A percentile compares a stretch with the other conserved stretches of the same genome.
Conservation (phyloP, 208 protist genomes). For the Acanthamoeba sp. region DNA sequence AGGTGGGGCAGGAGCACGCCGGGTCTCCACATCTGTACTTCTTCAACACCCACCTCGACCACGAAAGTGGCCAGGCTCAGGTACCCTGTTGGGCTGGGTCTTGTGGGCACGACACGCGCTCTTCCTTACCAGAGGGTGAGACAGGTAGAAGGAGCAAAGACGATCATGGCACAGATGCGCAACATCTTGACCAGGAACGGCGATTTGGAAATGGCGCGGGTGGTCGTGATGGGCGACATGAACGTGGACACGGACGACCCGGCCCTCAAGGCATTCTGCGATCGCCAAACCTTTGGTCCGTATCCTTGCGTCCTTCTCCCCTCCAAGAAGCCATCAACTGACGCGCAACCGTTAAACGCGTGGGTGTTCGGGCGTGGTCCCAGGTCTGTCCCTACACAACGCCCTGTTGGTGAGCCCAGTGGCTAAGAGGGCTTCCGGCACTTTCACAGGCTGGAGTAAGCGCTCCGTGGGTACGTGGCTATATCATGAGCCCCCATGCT, state of each 20-base stretch:
- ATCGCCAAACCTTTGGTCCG: background rate
- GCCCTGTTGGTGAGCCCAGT: background rate
- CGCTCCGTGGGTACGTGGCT: background rate
- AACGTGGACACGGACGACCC: background rate
- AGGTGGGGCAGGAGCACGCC: background rate
- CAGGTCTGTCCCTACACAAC: background rate
- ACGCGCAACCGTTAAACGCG: no score
- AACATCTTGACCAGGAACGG: background rate
- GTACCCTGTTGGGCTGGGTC: background rate
- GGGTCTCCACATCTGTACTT: background rate
- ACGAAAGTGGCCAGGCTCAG: background rate
- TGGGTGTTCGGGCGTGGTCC: background rate
- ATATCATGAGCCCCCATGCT: no score
- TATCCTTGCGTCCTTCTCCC: background rate
- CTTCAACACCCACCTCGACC: conserved; percentile 51
- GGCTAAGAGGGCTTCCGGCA: background rate
- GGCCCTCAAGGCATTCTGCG: background rate
- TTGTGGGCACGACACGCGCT: no score
- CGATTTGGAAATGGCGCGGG: background rate
- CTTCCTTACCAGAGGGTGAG: background rate
- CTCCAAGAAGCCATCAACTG: background rate
- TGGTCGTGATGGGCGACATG: conserved; percentile 27
- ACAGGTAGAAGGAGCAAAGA: background rate
- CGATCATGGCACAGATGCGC: background rate
- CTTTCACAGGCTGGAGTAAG: background rate